Base-by-base conservation (phyloP, 257 asterid genomes). In the Knoxia roxburghii region DNA sequence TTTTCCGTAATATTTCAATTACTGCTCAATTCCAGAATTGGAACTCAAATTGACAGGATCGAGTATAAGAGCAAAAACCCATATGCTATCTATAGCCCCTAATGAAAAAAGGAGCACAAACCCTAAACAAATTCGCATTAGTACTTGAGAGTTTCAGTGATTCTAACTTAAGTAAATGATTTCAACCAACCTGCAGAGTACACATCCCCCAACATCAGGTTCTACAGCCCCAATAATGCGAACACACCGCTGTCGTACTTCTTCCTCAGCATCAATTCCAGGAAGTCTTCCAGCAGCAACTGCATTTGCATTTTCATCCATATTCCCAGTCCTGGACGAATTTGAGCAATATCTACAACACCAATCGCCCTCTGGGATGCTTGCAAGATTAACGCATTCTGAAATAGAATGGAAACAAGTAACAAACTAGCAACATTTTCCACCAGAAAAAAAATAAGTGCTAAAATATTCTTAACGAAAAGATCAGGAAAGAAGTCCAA, bases 231-330 rank as follows among this genome's bases (percentile, higher is more conserved):
- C 95, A 71, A 87, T 65, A 64, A 90, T 82, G 14, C 96, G 95
- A 56, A 88, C 83, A 73, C 97, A 87, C 9, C 96, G 87, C 70
- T 67, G 81, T 24, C 81, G 85, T 70, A 94, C 85, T 63, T 90
- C 93, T 49, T 85, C 95, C 6, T 90, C 70, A 53, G 95, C 86
- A 78, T 94, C 90, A 71, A 69, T 71, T 24, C 96, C 99, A 53
- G 89, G 86, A 59, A 86, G 82, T 76, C 96, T 77, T 64, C 99
- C 99, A 77, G 97, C 97, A 69, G 97, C 99, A 46, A 84, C 70
- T 48, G 97, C 97, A 79, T 94, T 90, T 33, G 78, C 86, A 67
- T 81, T 80, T 29, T 8, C 72, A 79, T 83, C 89, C 0, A 86
- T 89, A 73, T 80, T 79, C 74, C n/a, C n/a, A n/a, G 68, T 86